Evolutionary conservation across 371 early-diverging fungal species (phyloP), one percentile per base, ranked within the genome.

Genomic region (Mortierella sp.): DNA sequence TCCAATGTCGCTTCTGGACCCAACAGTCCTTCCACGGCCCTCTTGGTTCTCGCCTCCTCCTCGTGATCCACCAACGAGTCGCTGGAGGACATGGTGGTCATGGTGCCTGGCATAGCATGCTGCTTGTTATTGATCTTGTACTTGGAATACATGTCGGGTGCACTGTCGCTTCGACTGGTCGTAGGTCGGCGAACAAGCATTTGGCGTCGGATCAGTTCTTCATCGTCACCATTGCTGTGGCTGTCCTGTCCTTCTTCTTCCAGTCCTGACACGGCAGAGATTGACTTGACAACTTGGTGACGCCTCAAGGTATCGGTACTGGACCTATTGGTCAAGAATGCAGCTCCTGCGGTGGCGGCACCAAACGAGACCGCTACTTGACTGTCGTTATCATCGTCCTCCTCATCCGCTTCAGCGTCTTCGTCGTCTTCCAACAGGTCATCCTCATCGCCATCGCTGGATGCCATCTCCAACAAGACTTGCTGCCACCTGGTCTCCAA

Each of bases 391-490:
- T 66, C 57, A 3, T 52, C 54, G 2, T 63, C 64, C 2, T 63
- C 64, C 0, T 72, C 63, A 0, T 54, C 61, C 7, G 60, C 65
- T 7, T 65, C 61, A n/a, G 61, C 68, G 19, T 63, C 68, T 0
- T 73, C 74, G 9, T 74, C 70, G 34, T 76, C 76, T 13, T 64
- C 64, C 54, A 76, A 39, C 0, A 76, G 46, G 34, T 45, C 66
- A 41, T 76, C 76, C 14, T 68, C 70, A 13, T 69, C 70, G 21
- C 66, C 76, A n/a, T 65, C 76, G 26, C 76, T 76, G 18, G 76
- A 76, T 0, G 70, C 76, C 66, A 76, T 53, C 59, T 76, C 76
- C 27, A 76, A 27, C 54, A 76, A 27, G 45, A 76, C 38, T 38
- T 76, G 70, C 16, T 69, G 76, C 76, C 76, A 76, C 0, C 70